These are phyloP conservation scores for Balamuthia mandrillaris DNA, from an alignment of 208 protist genomes.

Conservation along the genomic window DNA sequence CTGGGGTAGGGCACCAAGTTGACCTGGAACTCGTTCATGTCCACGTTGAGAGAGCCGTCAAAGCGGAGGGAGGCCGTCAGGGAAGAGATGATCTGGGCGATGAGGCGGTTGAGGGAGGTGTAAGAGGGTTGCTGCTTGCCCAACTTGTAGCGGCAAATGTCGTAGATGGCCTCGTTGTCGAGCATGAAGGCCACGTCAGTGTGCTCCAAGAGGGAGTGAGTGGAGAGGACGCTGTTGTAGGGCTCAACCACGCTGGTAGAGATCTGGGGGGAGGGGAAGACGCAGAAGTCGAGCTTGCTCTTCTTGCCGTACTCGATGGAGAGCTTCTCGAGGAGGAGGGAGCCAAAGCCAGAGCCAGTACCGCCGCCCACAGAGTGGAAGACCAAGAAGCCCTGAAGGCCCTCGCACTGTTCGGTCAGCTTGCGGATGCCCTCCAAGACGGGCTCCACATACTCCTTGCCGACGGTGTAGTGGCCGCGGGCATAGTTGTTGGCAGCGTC, in stretches of 20 bases:
- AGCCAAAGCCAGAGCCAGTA: slow-evolving; percentile 95
- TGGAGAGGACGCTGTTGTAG: slow-evolving; percentile 94
- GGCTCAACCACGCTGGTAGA: slow-evolving; percentile 93
- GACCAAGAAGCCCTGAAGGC: slow-evolving; percentile 97
- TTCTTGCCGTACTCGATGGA: slow-evolving; percentile 97
- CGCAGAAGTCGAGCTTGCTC: slow-evolving; percentile 91
- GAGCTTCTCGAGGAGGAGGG: slow-evolving; percentile 93
- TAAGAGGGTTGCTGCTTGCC: slow-evolving; percentile 91
- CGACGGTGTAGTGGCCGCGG: slow-evolving; percentile 96
- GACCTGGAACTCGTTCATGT: slow-evolving; percentile 94
- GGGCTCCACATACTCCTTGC: slow-evolving; percentile 93
- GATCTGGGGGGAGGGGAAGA: slow-evolving; percentile 92
- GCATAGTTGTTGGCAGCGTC: slow-evolving; percentile 98
- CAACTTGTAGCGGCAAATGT: slow-evolving; percentile 85
- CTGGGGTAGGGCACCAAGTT: slow-evolving; percentile 96
- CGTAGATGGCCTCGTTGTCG: slow-evolving; percentile 93
- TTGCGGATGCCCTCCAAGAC: slow-evolving; percentile 91
- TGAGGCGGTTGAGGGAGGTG: slow-evolving; percentile 92
- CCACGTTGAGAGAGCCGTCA: slow-evolving; percentile 91
- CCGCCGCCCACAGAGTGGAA: slow-evolving; percentile 98
- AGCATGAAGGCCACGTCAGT: slow-evolving; percentile 88
- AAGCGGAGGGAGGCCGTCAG: slow-evolving; percentile 93
- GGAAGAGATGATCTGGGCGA: slow-evolving; percentile 91
- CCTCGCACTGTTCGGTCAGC: slow-evolving; percentile 93
- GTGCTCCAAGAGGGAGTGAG: slow-evolving; percentile 89